A percentile compares a stretch with the other conserved stretches of the same genome.
Evolutionary conservation across 495 filamentous ascomycete genomes (phyloP).

Genomic region (Cercophora newfieldiana): DNA sequence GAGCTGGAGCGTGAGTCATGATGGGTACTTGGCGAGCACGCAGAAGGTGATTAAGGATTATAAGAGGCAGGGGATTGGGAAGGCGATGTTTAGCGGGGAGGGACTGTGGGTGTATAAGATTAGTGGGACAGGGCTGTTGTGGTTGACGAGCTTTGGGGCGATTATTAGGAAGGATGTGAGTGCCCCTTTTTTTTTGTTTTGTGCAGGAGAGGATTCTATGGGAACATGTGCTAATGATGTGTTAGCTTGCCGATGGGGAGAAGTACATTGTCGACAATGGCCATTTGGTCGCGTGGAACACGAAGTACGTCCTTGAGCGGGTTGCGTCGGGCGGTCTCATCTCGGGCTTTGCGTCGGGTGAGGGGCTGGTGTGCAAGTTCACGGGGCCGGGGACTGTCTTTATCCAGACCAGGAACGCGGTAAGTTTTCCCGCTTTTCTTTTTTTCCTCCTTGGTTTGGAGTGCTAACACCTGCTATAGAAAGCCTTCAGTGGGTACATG

Average conservation of each 20-base stretch:
- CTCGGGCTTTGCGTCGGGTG: constrained; percentile 70
- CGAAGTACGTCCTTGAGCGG: constrained; percentile 86
- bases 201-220: neutral
- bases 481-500: constrained; percentile 49
- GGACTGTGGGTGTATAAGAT: constrained; percentile 92
- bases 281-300: constrained; percentile 96
- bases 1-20: constrained; percentile 78
- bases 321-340: constrained; percentile 88
- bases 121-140: constrained; percentile 73
- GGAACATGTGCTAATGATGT: neutral
- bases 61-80: constrained; percentile 82
- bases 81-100: constrained; percentile 91
- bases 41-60: constrained; percentile 79
- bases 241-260: constrained; percentile 71
- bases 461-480: constrained; percentile 34
- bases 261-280: constrained; percentile 94
- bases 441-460: neutral
- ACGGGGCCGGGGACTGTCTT: constrained; percentile 91
- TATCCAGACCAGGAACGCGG: constrained; percentile 87
- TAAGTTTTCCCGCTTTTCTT: constrained; percentile 34
- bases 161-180: constrained; percentile 94
- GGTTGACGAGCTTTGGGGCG: constrained; percentile 89
- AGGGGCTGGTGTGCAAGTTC: constrained; percentile 93
- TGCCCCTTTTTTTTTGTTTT: constrained; percentile 21
- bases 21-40: constrained; percentile 76